Evolutionary conservation across 2,329 filamentous ascomycete genomes (phyloP), one percentile per base, ranked within the genome.

Genomic region (Hypomyces perniciosus): DNA sequence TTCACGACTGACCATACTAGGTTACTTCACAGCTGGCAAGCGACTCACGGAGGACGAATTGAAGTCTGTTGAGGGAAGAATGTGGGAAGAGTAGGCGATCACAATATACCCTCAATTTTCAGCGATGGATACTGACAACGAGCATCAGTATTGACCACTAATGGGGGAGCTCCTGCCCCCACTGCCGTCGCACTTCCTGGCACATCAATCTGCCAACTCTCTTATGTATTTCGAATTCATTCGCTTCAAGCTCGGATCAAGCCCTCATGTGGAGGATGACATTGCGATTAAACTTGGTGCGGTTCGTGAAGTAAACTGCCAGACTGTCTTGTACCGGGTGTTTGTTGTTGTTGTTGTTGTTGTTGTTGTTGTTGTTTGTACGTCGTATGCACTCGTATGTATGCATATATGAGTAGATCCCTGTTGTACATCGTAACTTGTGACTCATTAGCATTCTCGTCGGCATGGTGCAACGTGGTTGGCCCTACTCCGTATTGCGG

Each of bases 41-140:
- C 81, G 89, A 61, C 90, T 95, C 81, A 93, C 88, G 2, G 83
- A 86, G 65, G 87, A 92, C 51, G 91, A 96, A 68, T 77, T 97
- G 56, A 77, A 85, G 59, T 84, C 88, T 49, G 90, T 97, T 29
- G 85, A 93, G 67, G 92, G 92, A 55, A 81, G 92, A 59, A 87
- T 89, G 59, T 96, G 92, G 91, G 90, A 95, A 72, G 90, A 85
- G 81, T 84, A 72, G 61, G 70, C 62, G 26, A 31, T 54, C 20
- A 41, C 31, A 64, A 45, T 27, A 10, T 37, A 8, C 34, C 13
- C 37, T 34, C 9, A 10, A 10, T 10, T 28, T 49, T 28, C 8
- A 12, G 41, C 10, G 9, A 52, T n/a, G 12, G 53, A 13, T 52
- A 53, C 61, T 65, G 49, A 65, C 48, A 44, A 56, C 31, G 49